Evolutionary conservation across 805 yeast genomes (phyloP).

Genomic region (Hanseniaspora pseudoguilliermondii): DNA sequence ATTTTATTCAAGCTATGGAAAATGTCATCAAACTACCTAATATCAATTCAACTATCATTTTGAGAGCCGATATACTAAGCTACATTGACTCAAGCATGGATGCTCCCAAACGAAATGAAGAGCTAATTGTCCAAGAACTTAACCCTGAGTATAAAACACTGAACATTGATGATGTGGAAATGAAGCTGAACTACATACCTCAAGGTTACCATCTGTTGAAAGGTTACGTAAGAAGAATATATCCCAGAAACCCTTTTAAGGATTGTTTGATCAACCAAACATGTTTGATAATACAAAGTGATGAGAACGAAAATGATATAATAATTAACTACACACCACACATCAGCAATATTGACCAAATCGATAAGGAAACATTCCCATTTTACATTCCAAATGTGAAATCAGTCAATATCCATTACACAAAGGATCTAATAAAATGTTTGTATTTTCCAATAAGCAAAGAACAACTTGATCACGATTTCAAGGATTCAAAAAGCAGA

Average conservation of each 20-base stretch:
- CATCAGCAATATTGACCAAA: conserved; percentile 25
- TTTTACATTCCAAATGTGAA: conserved; percentile 79
- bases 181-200: conserved; percentile 23
- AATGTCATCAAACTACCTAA: conserved; percentile 74
- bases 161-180: conserved; percentile 32
- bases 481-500: conserved; percentile 38
- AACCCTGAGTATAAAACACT: conserved; percentile 16
- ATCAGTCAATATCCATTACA: conserved; percentile 59
- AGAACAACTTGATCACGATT: conserved; percentile 14
- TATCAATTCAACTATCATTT: conserved; percentile 79
- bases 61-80: conserved; percentile 70
- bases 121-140: conserved; percentile 1
- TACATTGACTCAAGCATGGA: conserved; percentile 34
- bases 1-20: conserved; percentile 65
- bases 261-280: conserved; percentile 79
- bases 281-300: conserved; percentile 39
- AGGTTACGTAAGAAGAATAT: conserved; percentile 65
- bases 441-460: conserved; percentile 57
- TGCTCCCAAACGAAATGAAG: conserved; percentile 7
- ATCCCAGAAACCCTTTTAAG: conserved; percentile 85
- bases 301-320: conserved; percentile 29
- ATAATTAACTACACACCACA: conserved; percentile 73
- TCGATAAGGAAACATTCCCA: conserved; percentile 31
- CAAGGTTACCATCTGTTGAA: conserved; percentile 26
- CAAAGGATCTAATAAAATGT: conserved; percentile 41